Conservation (phyloP, 2,329 filamentous ascomycete species). For the Arthroderma sp. region DNA sequence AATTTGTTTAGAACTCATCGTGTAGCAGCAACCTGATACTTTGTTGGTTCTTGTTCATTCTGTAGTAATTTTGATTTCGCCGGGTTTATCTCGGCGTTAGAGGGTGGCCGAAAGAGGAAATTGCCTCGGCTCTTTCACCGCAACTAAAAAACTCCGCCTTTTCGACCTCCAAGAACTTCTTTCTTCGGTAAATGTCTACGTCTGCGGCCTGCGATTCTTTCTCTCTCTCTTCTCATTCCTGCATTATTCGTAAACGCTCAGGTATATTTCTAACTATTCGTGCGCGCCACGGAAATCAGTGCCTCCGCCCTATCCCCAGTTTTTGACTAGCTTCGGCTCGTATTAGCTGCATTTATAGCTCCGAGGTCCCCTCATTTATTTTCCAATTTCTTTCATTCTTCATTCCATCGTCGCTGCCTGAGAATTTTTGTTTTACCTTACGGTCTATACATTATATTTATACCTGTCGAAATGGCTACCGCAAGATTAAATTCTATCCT, state of each 20-base stretch:
- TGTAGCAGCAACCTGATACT: background rate
- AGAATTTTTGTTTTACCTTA: background rate
- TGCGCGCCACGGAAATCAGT: no score
- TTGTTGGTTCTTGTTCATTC: background rate
- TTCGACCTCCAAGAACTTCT: background rate
- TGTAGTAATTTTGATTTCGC: background rate
- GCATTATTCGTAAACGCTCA: no score
- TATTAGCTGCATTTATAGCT: constrained; percentile 4
- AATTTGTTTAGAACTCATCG: background rate
- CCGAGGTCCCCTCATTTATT: constrained; percentile 1
- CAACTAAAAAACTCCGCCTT: background rate
- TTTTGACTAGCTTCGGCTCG: background rate
- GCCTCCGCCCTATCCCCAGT: background rate
- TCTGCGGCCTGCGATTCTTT: background rate
- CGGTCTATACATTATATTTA: background rate
- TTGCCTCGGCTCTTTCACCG: constrained; percentile 4
- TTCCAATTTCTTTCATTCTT: background rate
- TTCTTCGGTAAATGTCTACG: background rate
- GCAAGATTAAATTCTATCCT: constrained; percentile 15
- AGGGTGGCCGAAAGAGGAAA: background rate
- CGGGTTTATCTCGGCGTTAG: background rate
- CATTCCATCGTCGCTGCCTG: background rate
- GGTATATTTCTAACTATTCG: no score
- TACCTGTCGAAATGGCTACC: constrained; percentile 13
- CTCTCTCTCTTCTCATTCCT: background rate